These are phyloP conservation scores for Candida labiduridarum DNA, from an alignment of 1,139 yeast species.

Conservation along the genomic window DNA sequence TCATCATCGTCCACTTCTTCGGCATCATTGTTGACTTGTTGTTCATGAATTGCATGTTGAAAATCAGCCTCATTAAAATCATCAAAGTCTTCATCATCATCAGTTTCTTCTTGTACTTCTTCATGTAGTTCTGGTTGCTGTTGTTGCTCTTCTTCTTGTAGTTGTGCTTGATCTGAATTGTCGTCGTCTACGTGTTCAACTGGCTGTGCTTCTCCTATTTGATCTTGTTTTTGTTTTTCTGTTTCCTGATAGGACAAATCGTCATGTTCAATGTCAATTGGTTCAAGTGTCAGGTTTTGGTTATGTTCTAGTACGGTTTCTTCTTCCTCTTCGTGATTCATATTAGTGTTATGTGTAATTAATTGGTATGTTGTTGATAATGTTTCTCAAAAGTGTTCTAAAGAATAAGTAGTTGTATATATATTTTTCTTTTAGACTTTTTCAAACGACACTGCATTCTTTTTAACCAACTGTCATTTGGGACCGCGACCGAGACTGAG, in stretches of 20 bases:
- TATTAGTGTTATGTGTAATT: no score
- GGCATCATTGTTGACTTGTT: not conserved
- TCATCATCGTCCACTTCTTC: constrained; percentile 5
- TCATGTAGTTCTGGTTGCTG: no score
- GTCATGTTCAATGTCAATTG: constrained; percentile 1
- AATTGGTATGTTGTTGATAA: not conserved
- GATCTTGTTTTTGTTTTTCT: constrained; percentile 6
- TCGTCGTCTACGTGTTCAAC: constrained; percentile 1
- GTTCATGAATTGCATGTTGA: constrained; percentile 1
- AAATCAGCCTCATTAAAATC: constrained; percentile 13
- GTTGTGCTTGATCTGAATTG: constrained; percentile 6
- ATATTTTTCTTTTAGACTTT: not conserved
- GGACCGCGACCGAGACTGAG: no score
- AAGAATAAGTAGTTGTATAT: not conserved
- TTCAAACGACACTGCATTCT: not conserved
- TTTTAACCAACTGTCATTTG: not conserved
- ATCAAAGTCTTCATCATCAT: constrained; percentile 12
- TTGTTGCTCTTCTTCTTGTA: constrained; percentile 7
- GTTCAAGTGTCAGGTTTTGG: not conserved
- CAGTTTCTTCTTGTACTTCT: not conserved
- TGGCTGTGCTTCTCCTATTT: not conserved
- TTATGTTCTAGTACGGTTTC: not conserved
- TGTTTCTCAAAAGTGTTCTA: not conserved
- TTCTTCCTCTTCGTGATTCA: not conserved
- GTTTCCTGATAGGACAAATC: constrained; percentile 3